Base-by-base conservation (phyloP, 306 rosid genomes). In the Acmispon strigosus region DNA sequence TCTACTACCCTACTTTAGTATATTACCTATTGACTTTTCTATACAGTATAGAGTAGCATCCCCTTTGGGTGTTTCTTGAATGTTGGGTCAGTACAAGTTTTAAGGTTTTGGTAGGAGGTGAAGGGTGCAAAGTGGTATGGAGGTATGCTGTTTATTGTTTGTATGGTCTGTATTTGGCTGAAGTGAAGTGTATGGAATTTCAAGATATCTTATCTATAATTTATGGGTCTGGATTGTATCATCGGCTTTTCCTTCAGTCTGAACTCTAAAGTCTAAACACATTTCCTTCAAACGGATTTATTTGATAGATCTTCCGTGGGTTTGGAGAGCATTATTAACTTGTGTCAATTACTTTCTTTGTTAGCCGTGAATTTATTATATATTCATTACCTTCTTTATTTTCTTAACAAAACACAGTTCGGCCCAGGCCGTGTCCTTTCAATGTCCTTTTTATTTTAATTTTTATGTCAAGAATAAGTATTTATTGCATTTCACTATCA, bases 161-260 rank as follows among this genome's bases (percentile, higher is more conserved):
- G 16, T 24, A 19, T 54, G 47, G 29, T 70, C 45, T 54, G 39
- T 64, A 53, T 72, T 29, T 54, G 36, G 43, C 34, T 54, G 17
- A 51, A 62, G 61, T 56, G 39, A 44, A 70, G 15, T 77, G 50
- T 63, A 18, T 34, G 20, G 51, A 44, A 45, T 70, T 52, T 67
- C 3, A 69, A 41, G 45, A 76, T 24, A 68, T 50, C 48, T 19
- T 67, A 47, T 55, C 12, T 29, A 18, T 51, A 51, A 42, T 17
- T 37, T 22, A 37, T 51, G 19, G 53, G 59, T 17, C 14, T 27
- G 5, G 8, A 36, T 17, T 45, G 6, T 51, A n/a, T 17, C 14
- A 17, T 14, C 11, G 41, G 24, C 70, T 24, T 27, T 15, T 57
- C 48, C 29, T 62, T 62, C 55, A 17, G 8, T 60, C 62, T 69